Base-by-base conservation (phyloP, 306 rosid species). In the Cicer judaicum region DNA sequence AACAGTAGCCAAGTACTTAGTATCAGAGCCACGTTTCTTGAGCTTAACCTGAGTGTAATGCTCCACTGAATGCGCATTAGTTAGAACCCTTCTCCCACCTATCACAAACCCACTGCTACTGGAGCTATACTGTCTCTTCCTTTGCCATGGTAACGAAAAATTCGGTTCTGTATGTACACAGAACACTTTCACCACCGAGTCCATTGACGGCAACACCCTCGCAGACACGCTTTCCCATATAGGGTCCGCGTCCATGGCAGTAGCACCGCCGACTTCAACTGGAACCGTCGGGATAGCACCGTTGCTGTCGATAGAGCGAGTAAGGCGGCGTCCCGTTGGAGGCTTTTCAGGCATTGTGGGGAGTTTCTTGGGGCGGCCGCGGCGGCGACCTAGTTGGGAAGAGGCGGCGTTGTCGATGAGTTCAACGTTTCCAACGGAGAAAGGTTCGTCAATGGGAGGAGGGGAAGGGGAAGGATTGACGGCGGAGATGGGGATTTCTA, bases 81-180 rank as follows among this genome's bases (percentile, higher is more conserved):
- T 95, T 16, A 95, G 89, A 59, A 95, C 93, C 74, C 99, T 92
- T 78, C 84, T 81, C 7, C 93, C 93, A 7, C 88, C 78, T 21
- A 95, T 90, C 69, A 95, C 90, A 72, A 95, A 95, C 41, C 99
- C 99, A 75, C 97, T 95, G 49, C 99, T 92, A 64, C 97, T 92
- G 5, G 98, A 89, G 79, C 97, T 90, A 59, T 85, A 95, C 52
- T 89, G 99, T 75, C 95, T 82, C 86, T 90, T 95, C 80, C 98
- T 83, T 92, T 92, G 99, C 99, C 99, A 92, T 1, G 97, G 97
- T n/a, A 90, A 72, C 16, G 99, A 95, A 75, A 95, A 92, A 81
- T 95, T 95, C 16, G 99, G 98, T 76, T 92, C 97, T 1, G 99
- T 92, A 49, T 95, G 99, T 6, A 87, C 93, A 24, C 98, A 92